A percentile compares a stretch with the other conserved stretches of the same genome.
These are phyloP conservation scores for Lichtheimia hyalospora DNA, from an alignment of 371 early-diverging fungal species.

Conservation along the genomic window DNA sequence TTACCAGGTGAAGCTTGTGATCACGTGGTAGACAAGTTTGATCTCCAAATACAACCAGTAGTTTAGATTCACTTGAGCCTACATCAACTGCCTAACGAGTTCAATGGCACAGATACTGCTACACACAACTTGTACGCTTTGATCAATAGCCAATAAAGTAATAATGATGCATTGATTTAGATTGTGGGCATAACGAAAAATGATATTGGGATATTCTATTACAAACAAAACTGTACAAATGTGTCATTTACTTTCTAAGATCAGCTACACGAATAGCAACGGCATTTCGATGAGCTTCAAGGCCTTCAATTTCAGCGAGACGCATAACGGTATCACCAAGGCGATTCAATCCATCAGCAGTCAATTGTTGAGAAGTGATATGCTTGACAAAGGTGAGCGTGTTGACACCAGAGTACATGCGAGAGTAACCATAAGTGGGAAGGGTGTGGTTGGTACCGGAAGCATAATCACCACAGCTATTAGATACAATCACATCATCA, in stretches of 20 bases:
- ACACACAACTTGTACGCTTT: too few relatives aligned
- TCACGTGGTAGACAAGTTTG: too few relatives aligned
- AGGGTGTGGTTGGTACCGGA: constrained; percentile 99
- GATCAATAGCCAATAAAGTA: too few relatives aligned
- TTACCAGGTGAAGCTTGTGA: too few relatives aligned
- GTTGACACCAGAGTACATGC: constrained; percentile 97
- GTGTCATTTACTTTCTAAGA: constrained; percentile 42
- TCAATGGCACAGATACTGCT: too few relatives aligned
- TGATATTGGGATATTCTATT: too few relatives aligned
- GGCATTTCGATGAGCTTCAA: constrained; percentile 96
- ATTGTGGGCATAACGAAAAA: too few relatives aligned
- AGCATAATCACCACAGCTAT: constrained; percentile 96
- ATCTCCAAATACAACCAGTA: too few relatives aligned
- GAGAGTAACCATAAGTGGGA: constrained; percentile 96
- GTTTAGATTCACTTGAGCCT: too few relatives aligned
- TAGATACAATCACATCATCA: background rate
- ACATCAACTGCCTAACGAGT: too few relatives aligned
- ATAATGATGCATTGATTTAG: too few relatives aligned
- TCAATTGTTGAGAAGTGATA: constrained; percentile 91
- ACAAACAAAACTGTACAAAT: too few relatives aligned
- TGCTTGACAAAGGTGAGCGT: constrained; percentile 93
- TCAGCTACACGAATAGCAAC: constrained; percentile 87
- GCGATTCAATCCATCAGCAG: constrained; percentile 82
- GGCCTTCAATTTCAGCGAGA: constrained; percentile 91
- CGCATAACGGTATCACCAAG: constrained; percentile 90